phyloP scores from a whole-genome alignment of 768 basidiomycete genomes.

The Pleurotus platypus region DNA sequence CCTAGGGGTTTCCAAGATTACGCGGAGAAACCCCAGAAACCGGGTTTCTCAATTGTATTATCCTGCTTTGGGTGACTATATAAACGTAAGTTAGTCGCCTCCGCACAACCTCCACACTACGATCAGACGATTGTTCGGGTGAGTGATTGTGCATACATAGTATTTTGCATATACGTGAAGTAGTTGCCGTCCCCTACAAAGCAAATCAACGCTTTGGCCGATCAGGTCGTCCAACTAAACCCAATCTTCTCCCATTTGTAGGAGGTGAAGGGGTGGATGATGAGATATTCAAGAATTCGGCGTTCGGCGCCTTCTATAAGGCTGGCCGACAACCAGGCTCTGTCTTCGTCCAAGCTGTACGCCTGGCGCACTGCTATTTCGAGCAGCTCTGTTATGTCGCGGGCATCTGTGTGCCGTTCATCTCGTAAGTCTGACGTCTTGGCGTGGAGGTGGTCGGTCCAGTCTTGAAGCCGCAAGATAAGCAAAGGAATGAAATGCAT shows the following conservation, averaged over 20 bases:
- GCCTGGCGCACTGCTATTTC: slow-evolving; percentile 7
- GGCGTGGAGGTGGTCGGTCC: background rate
- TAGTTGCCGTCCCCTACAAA: too few relatives aligned
- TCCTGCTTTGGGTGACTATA: too few relatives aligned
- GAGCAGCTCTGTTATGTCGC: background rate
- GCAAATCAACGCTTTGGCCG: too few relatives aligned
- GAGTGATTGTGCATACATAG: too few relatives aligned
- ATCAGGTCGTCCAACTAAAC: background rate
- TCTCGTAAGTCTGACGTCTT: background rate
- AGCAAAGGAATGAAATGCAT: slow-evolving; percentile 6
- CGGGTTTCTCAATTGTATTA: too few relatives aligned
- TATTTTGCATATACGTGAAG: too few relatives aligned
- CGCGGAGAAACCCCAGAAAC: too few relatives aligned
- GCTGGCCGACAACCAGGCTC: background rate
- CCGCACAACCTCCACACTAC: too few relatives aligned
- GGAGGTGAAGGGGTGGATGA: background rate
- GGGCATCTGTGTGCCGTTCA: background rate
- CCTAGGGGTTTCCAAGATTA: too few relatives aligned
- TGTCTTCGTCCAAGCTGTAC: slow-evolving; percentile 6
- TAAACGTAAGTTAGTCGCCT: too few relatives aligned
- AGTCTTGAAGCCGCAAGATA: background rate
- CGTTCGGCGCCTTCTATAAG: background rate
- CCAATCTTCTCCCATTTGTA: background rate
- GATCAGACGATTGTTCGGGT: too few relatives aligned
- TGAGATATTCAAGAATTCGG: background rate